These are phyloP conservation scores for Penicillium paxilli DNA, from an alignment of 495 filamentous ascomycete genomes.

Conservation along the genomic window DNA sequence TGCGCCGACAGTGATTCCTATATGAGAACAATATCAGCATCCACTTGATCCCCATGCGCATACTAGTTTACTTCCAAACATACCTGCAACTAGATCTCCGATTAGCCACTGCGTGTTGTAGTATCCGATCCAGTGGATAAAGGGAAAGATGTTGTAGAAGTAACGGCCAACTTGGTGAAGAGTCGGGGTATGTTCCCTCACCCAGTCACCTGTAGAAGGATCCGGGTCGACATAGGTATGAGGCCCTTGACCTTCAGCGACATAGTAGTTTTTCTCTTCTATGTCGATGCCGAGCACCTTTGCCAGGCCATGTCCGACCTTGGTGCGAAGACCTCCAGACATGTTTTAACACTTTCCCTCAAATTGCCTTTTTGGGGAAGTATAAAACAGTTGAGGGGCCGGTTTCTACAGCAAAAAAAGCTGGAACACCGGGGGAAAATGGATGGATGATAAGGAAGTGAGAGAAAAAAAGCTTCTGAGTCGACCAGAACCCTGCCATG, in stretches of 20 bases:
- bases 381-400: background rate
- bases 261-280: background rate
- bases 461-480: background rate
- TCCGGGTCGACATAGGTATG: constrained; percentile 61
- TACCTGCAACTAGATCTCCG: constrained; percentile 85
- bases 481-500: background rate
- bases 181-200: constrained; percentile 61
- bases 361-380: background rate
- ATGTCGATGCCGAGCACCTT: constrained; percentile 85
- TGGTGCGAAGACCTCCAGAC: constrained; percentile 42
- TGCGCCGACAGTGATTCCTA: constrained; percentile 81
- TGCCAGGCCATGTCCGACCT: constrained; percentile 71
- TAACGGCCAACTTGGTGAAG: constrained; percentile 57
- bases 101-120: constrained; percentile 89
- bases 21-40: background rate
- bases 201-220: constrained; percentile 72
- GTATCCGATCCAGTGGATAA: constrained; percentile 78
- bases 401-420: background rate
- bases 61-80: background rate
- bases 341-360: constrained; percentile 20
- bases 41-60: background rate
- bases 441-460: background rate
- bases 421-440: background rate
- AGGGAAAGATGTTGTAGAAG: constrained; percentile 76
- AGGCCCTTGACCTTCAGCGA: background rate